Percentiles rank a stretch among this genome's conserved stretches.
These are phyloP conservation scores for Naganishia cerealis DNA, from an alignment of 1,284 basidiomycete genomes.

Conservation along the genomic window DNA sequence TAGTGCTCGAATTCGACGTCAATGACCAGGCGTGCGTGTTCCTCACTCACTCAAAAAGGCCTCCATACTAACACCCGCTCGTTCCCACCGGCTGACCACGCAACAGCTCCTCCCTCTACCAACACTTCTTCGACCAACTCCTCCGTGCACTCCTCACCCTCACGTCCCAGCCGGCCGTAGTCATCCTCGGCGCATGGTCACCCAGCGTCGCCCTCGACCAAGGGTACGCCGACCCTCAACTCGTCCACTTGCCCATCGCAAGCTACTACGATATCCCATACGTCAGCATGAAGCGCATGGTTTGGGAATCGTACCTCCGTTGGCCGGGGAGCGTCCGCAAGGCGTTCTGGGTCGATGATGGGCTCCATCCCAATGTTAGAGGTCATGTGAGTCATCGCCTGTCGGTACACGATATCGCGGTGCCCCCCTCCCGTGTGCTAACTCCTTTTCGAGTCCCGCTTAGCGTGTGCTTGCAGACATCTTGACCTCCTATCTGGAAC, in stretches of 20 bases:
- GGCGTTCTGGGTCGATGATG: constrained; percentile 48
- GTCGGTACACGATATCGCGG: not conserved
- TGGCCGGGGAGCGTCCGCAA: constrained; percentile 46
- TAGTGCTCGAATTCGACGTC: constrained; percentile 54
- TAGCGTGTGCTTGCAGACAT: constrained; percentile 52
- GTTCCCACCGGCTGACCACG: not conserved
- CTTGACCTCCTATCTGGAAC: constrained; percentile 51
- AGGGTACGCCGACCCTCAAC: constrained; percentile 53
- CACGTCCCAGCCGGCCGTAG: constrained; percentile 47
- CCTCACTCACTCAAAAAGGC: not conserved
- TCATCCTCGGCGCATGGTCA: constrained; percentile 52
- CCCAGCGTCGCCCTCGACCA: constrained; percentile 50
- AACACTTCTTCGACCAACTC: constrained; percentile 53
- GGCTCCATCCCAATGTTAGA: constrained; percentile 51
- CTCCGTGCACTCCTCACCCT: constrained; percentile 52
- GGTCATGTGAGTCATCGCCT: constrained; percentile 45
- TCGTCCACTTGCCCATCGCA: constrained; percentile 51
- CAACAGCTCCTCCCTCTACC: constrained; percentile 44
- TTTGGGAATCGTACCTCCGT: constrained; percentile 51
- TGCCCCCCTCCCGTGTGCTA: not conserved
- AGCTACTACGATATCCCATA: constrained; percentile 54
- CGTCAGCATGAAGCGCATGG: constrained; percentile 46
- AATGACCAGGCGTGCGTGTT: constrained; percentile 50
- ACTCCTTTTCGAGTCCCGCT: not conserved
- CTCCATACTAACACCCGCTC: not conserved